These are phyloP conservation scores for Aspergillus funiculosus DNA, from an alignment of 495 filamentous ascomycete genomes.

Conservation along the genomic window DNA sequence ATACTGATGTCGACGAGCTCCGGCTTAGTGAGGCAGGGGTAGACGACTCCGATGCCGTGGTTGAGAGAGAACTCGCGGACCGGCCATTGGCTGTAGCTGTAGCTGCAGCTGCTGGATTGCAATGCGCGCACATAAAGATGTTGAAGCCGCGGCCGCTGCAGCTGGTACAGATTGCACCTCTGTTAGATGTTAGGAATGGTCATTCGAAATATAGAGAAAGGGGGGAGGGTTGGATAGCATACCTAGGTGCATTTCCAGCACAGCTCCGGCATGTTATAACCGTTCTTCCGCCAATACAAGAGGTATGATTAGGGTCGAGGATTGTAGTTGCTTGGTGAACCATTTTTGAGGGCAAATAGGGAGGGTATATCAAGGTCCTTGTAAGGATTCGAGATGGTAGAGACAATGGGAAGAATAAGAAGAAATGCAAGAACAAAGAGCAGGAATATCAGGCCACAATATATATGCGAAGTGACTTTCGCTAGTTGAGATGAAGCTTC, in stretches of 20 bases:
- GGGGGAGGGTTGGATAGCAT: not conserved
- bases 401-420: too few relatives aligned
- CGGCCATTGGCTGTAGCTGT: constrained; percentile 13
- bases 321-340: constrained; percentile 16
- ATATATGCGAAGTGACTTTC: not conserved
- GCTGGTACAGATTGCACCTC: constrained; percentile 29
- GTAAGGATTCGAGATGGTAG: not conserved
- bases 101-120: constrained; percentile 28
- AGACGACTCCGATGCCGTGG: constrained; percentile 25
- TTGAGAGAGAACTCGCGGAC: constrained; percentile 7
- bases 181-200: constrained; percentile 11
- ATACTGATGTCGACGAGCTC: constrained; percentile 29
- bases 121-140: constrained; percentile 34
- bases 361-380: too few relatives aligned
- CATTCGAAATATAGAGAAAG: not conserved
- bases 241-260: constrained; percentile 40
- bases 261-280: constrained; percentile 35
- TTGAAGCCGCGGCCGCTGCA: constrained; percentile 36
- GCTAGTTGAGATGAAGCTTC: too few relatives aligned
- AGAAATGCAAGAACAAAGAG: too few relatives aligned
- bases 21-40: constrained; percentile 29
- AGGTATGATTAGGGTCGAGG: constrained; percentile 33
- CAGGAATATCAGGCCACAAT: too few relatives aligned
- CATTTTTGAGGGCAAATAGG: constrained; percentile 15
- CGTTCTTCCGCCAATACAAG: constrained; percentile 36